phyloP scores from a whole-genome alignment of 805 yeast species.

The Dipodascus geniculatus region DNA sequence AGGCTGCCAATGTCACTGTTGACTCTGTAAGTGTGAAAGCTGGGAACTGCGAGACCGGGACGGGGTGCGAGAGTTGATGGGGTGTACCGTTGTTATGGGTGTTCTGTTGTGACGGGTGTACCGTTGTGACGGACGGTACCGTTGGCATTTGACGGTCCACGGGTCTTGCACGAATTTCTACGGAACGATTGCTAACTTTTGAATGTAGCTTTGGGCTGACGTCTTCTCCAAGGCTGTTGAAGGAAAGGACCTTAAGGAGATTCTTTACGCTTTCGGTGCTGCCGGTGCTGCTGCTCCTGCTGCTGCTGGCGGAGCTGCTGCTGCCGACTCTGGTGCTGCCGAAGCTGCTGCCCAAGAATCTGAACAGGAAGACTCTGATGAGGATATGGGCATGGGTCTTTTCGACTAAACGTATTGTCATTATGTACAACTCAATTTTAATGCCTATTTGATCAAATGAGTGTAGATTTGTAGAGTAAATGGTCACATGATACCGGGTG shows the following conservation, averaged over 20 bases:
- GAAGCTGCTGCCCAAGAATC: slow-evolving; percentile 5
- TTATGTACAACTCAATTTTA: too few species aligned
- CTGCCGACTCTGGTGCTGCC: slow-evolving; percentile 41
- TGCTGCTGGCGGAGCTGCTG: slow-evolving; percentile 45
- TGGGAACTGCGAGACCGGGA: background rate
- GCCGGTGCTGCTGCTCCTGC: slow-evolving; percentile 61
- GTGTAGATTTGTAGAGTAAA: too few species aligned
- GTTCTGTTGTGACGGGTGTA: too few species aligned
- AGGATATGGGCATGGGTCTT: slow-evolving; percentile 6
- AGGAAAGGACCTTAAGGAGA: slow-evolving; percentile 74
- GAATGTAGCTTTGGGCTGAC: slow-evolving; percentile 56
- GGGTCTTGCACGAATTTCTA: too few species aligned
- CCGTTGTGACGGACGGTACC: too few species aligned
- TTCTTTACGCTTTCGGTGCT: slow-evolving; percentile 49
- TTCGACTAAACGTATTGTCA: background rate
- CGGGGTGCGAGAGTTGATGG: too few species aligned
- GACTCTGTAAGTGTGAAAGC: slow-evolving; percentile 34
- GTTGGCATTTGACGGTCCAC: too few species aligned
- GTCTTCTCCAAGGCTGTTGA: slow-evolving; percentile 77
- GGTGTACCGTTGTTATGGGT: too few species aligned
- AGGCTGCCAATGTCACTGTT: slow-evolving; percentile 71
- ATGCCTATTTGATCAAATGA: background rate
- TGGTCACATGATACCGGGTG: too few species aligned
- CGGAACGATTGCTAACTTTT: too few species aligned
- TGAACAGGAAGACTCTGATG: slow-evolving; percentile 4